These are phyloP conservation scores for Inonotus hispidus DNA, from an alignment of 1,284 basidiomycete species.

Conservation along the genomic window DNA sequence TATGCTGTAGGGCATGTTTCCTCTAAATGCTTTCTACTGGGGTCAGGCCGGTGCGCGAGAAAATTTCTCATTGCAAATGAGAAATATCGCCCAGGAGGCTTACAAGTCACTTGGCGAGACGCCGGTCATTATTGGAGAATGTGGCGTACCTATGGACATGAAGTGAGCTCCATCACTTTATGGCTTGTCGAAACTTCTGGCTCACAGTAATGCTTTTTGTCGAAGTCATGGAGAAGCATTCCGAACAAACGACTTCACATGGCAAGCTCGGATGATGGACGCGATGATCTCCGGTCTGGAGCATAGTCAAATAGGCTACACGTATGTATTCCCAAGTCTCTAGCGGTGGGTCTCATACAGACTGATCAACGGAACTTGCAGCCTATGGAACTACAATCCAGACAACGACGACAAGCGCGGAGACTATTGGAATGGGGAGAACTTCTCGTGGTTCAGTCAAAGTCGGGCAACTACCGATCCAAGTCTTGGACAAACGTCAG, in stretches of 20 bases:
- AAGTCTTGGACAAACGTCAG: conserved; percentile 48
- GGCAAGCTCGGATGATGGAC: conserved; percentile 87
- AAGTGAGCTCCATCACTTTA: conserved; percentile 45
- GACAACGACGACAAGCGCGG: conserved; percentile 74
- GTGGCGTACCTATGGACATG: conserved; percentile 91
- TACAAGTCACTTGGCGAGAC: conserved; percentile 67
- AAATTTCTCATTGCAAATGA: conserved; percentile 80
- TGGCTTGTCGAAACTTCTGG: background rate
- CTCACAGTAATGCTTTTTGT: background rate
- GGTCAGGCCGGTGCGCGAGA: conserved; percentile 73
- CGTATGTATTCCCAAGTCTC: conserved; percentile 47
- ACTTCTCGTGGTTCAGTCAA: conserved; percentile 88
- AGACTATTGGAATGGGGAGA: conserved; percentile 95
- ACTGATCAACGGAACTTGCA: conserved; percentile 26
- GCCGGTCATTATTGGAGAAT: conserved; percentile 85
- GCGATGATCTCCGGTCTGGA: conserved; percentile 79
- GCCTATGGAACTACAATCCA: conserved; percentile 95
- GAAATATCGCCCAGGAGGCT: conserved; percentile 67
- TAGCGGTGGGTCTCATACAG: background rate
- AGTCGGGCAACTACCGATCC: conserved; percentile 36
- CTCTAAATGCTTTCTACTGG: conserved; percentile 77
- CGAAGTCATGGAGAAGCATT: conserved; percentile 68
- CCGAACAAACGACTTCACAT: conserved; percentile 66
- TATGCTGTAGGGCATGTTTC: conserved; percentile 71
- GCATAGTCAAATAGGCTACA: conserved; percentile 68